Evolutionary conservation across 768 basidiomycete species (phyloP), one percentile per base, ranked within the genome.

Genomic region (Suillus tomentosus): DNA sequence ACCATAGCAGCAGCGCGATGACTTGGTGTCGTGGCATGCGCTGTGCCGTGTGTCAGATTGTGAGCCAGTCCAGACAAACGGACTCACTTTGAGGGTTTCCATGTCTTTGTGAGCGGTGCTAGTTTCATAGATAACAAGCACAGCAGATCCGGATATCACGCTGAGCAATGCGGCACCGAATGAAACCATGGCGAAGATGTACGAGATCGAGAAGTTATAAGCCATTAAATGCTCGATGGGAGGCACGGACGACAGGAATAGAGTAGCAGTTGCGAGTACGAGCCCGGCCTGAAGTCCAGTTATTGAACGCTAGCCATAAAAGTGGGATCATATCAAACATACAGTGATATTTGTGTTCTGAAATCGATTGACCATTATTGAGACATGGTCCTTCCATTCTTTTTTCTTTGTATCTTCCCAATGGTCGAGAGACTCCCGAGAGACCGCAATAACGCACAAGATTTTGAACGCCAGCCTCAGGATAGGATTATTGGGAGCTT

Each of bases 111-210:
- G 40, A 42, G 40, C 27, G 40, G 36, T 37, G 6, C 39, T 42
- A 19, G 57, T 58, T 40, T 58, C 57, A 19, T 58, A 58, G 17
- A 58, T 58, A 17, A 58, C 9, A 11, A 58, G 40, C 24, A 58
- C 57, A 5, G 57, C 39, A 19, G 57, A 40, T 58, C 57, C 57
- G 7, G 57, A 42, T 42, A 58, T 58, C 17, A 58, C 57, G 27
- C 57, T 58, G 36, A 58, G 57, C 24, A 58, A 42, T 39, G 57
- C 57, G 17, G 40, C 39, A 19, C 57, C 40, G 31, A 58, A 58
- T 42, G 57, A 27, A 42, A 42, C 3, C 27, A 58, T 19, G 6
- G 39, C 57, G 17, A 58, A 11, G 17, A 58, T 42, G 11, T 58
- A 58, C 3, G 57, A 58, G 10, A 27, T 27, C 27, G 57, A 27